phyloP scores from a whole-genome alignment of 2,329 filamentous ascomycete genomes.

The Seiridium cupressi region DNA sequence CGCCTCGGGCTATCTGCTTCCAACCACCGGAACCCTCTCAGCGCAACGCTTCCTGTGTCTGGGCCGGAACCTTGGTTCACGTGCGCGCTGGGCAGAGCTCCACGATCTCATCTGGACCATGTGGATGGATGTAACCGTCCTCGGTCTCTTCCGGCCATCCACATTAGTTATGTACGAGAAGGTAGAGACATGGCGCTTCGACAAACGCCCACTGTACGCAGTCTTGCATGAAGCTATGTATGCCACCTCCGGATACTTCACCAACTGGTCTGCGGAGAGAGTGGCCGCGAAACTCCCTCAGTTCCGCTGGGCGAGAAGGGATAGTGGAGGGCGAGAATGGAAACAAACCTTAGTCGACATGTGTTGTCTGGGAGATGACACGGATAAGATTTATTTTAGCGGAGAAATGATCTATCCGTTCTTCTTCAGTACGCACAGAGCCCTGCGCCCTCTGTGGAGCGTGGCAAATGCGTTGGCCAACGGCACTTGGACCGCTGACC shows the following conservation, averaged over 20 bases:
- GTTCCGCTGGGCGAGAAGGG: neutral
- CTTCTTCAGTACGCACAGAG: conserved; percentile 15
- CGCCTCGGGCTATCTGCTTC: neutral
- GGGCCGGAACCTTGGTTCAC: neutral
- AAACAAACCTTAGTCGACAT: neutral
- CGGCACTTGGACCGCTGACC: neutral
- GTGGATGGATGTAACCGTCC: conserved; percentile 34
- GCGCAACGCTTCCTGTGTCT: neutral
- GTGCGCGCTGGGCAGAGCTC: neutral
- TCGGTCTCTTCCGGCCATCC: conserved; percentile 8
- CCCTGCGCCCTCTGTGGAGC: conserved; percentile 2
- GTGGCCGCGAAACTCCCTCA: neutral
- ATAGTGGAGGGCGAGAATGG: neutral
- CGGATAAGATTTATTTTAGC: conserved; percentile 14
- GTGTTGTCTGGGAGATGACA: neutral
- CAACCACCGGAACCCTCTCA: neutral
- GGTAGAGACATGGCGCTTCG: conserved; percentile 12
- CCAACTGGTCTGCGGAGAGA: conserved; percentile 11
- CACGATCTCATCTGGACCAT: neutral
- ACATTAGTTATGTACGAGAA: conserved; percentile 14
- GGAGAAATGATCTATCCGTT: conserved; percentile 21
- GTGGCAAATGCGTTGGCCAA: neutral
- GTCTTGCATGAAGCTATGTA: conserved; percentile 21
- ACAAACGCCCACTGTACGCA: conserved; percentile 18
- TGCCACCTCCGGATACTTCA: neutral